These are phyloP conservation scores for Magnaporthiopsis rhizophila DNA, from an alignment of 2,329 filamentous ascomycete genomes.

Conservation along the genomic window DNA sequence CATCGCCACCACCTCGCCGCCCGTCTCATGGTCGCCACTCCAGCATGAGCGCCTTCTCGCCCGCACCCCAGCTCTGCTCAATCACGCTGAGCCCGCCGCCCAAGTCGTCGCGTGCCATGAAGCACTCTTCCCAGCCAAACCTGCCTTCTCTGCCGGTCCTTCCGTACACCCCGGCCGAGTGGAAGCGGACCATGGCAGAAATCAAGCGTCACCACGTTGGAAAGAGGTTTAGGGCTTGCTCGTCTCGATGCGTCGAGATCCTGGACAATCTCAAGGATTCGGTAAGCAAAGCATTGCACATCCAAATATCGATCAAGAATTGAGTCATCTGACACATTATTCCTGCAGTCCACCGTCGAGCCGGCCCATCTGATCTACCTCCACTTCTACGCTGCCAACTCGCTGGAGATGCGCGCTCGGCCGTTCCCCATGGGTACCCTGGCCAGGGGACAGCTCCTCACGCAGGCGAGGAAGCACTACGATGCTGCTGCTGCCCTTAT, in stretches of 20 bases:
- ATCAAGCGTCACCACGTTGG: slow-evolving; percentile 46
- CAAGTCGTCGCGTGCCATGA: slow-evolving; percentile 14
- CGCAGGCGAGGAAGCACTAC: slow-evolving; percentile 45
- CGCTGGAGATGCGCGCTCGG: slow-evolving; percentile 48
- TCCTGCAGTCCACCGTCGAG: slow-evolving; percentile 28
- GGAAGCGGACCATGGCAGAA: slow-evolving; percentile 41
- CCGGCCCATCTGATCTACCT: slow-evolving; percentile 50
- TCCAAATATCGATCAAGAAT: no score
- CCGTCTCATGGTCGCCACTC: slow-evolving; percentile 9
- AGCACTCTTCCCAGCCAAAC: slow-evolving; percentile 15
- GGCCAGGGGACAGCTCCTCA: slow-evolving; percentile 38
- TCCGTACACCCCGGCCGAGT: slow-evolving; percentile 39
- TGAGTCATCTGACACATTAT: neutral
- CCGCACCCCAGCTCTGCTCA: neutral
- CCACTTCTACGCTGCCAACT: slow-evolving; percentile 54
- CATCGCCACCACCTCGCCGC: slow-evolving; percentile 1
- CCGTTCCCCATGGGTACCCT: slow-evolving; percentile 36
- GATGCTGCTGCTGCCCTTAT: slow-evolving; percentile 39
- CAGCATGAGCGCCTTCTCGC: slow-evolving; percentile 10
- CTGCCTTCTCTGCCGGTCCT: slow-evolving; percentile 18
- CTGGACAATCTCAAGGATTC: slow-evolving; percentile 38
- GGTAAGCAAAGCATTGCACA: slow-evolving; percentile 23
- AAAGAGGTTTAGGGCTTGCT: slow-evolving; percentile 44
- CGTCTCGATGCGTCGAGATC: slow-evolving; percentile 43
- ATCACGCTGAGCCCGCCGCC: slow-evolving; percentile 1